Evolutionary conservation across 805 yeast species (phyloP), one percentile per base, ranked within the genome.

Genomic region (Danielia oregonensis): DNA sequence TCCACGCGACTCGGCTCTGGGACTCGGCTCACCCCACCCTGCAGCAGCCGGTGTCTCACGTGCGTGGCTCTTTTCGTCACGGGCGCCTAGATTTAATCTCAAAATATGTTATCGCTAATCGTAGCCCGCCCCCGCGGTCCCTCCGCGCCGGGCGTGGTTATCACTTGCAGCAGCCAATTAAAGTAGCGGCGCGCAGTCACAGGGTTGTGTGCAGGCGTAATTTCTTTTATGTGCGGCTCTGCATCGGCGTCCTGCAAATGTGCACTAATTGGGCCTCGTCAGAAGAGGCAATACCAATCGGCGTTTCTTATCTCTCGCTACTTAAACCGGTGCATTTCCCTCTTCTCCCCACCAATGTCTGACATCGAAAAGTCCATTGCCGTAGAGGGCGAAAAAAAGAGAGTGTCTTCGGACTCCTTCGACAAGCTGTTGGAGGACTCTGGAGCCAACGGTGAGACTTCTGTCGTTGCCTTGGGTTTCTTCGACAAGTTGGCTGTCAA

Each of bases 401-500:
- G 51, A 32, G 37, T 37, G 24, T 54, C 57, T 17, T 36, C 37
- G 28, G 57, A 53, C 36, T 50, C 55, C 14, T 55, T 46, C 30
- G 60, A 55, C 29, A 46, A 49, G 37, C 51, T 57, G 6, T 42
- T 54, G 22, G 53, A 48, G 24, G 50, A 49, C 28, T 37, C 53
- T n/a, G 55, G 49, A 15, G 28, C 47, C 21, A 32, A 42, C 36
- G 58, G 58, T 24, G 64, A 59, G 31, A 52, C 56, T 17, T 40
- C 51, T 27, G 43, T 31, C 13, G 48, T 51, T 13, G 53, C 51
- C 22, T 46, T 62, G 38, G 38, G 54, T 6, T 53, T 53, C 33
- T 32, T 66, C 43, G 54, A 63, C 50, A 51, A 49, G 18, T 40
- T 46, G 42, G 71, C 71, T 11, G 48, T 49, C 21, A 53, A 49